Evolutionary conservation across 805 yeast genomes (phyloP), one percentile per base, ranked within the genome.

Genomic region (Zygoascus ofunaensis): DNA sequence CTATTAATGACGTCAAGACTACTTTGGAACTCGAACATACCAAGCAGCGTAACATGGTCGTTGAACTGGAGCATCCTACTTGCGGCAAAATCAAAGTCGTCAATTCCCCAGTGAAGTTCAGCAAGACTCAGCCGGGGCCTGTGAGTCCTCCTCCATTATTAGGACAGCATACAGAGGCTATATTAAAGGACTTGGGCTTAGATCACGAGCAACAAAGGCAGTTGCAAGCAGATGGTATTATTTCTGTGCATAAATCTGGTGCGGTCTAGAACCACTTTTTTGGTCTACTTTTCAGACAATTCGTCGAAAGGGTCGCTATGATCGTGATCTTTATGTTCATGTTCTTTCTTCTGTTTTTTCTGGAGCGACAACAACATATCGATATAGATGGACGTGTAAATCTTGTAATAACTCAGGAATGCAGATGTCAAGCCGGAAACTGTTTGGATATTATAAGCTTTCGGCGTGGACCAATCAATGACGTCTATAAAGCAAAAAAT

Each of bases 31-130:
- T 61, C 44, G 61, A 60, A 19, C 71, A 66, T 34, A 51, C 66
- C 5, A 47, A 43, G 34, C 68, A 69, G 2, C 54, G 71, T 20
- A 52, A 61, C 35, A 65, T 65, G 69, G 58, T 67, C 15, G 50
- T 57, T 24, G 49, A 51, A 7, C 59, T 63, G 4, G 60, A 57
- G n/a, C 71, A 66, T 46, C 61, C 66, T 3, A 47, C 49, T 3
- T 55, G 63, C 45, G 70, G 68, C 1, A 48, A 56, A 2, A 53
- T 67, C 32, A 61, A 64, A 46, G 46, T 67, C 42, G 65, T 66
- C 10, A 59, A 60, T 41, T 56, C 61, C 5, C 71, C 71, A 1
- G 63, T 67, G n/a, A 66, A 66, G 47, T 66, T 56, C 54, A 56
- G 64, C 32, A 53, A 53, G 32, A 57, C 68, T 10, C 63, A 56